Evolutionary conservation across 2,329 filamentous ascomycete genomes (phyloP), one percentile per base, ranked within the genome.

Genomic region (Beauveria asiatica): DNA sequence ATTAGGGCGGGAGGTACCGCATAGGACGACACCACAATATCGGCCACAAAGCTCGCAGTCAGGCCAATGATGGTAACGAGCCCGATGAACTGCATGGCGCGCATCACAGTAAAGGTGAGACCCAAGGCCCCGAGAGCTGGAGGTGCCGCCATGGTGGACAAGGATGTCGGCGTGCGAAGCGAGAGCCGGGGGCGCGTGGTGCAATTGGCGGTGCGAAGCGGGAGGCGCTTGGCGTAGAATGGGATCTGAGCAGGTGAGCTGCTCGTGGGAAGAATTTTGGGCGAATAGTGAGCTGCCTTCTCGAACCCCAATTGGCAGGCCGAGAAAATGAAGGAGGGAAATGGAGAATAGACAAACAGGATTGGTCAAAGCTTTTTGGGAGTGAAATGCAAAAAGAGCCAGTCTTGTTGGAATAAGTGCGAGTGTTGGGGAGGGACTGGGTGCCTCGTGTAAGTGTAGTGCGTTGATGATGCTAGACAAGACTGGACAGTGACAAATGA

Each of bases 21-120:
- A 59, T 86, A 82, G 64, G 86, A 81, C 23, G 79, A 82, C 48
- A 79, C 76, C 49, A 90, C 83, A 70, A 95, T 91, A 66, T 89
- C 81, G 25, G 85, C 80, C 68, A 96, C 86, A 74, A 96, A 95
- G 73, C 92, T 91, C 68, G 88, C 84, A 0, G 85, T 85, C 72
- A 96, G 83, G 50, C 91, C 90, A 65, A 96, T 87, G 65, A 94
- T 85, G 61, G 86, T 79, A 61, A 94, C 79, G 69, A 96, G 86
- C 27, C 83, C 84, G 64, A 88, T 75, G 62, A 84, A 80, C 71
- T 95, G 86, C 65, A 92, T 79, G 61, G 81, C 79, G 52, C 92
- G 87, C 65, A 88, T 83, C 65, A 85, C 77, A 61, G 89, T 85
- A 76, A 95, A 96, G 66, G 88, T 88, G 67, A 87, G 84, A 72